phyloP scores from a whole-genome alignment of 331 rosid genomes.

The Rosa hybrid region DNA sequence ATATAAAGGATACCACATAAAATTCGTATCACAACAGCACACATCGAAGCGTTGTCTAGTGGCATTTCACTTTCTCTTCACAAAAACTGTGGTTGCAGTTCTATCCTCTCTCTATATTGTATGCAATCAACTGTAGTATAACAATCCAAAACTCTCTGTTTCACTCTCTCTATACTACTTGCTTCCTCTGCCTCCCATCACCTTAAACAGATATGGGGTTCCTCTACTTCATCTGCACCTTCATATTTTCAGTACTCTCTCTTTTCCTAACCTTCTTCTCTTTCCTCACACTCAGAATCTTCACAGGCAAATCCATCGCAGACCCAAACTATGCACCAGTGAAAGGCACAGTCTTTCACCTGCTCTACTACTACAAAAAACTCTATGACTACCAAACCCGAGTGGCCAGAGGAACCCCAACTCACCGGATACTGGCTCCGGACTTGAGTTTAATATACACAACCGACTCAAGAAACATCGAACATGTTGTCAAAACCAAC shows the following conservation, averaged over 20 bases:
- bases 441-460: slow-evolving; percentile 35
- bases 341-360: slow-evolving; percentile 52
- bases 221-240: slow-evolving; percentile 25
- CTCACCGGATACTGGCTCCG: slow-evolving; percentile 32
- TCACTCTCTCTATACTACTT: background rate
- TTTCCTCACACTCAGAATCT: slow-evolving; percentile 28
- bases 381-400: slow-evolving; percentile 52
- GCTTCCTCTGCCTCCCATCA: background rate
- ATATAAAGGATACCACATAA: too few species aligned
- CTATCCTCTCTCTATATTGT: too few species aligned
- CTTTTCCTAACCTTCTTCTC: slow-evolving; percentile 31
- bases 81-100: too few species aligned
- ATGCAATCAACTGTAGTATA: too few species aligned
- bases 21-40: too few species aligned
- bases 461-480: slow-evolving; percentile 34
- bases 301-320: slow-evolving; percentile 53
- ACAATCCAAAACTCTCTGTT: background rate
- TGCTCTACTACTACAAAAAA: slow-evolving; percentile 46
- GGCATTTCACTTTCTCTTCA: too few species aligned
- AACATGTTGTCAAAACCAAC: slow-evolving; percentile 36
- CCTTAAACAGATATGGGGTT: slow-evolving; percentile 30
- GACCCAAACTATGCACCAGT: slow-evolving; percentile 50
- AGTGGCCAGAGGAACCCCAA: slow-evolving; percentile 25
- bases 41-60: too few species aligned
- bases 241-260: slow-evolving; percentile 18